Evolutionary conservation across 441 rosid genomes (phyloP).

Genomic region (Pelargonium citronellum): DNA sequence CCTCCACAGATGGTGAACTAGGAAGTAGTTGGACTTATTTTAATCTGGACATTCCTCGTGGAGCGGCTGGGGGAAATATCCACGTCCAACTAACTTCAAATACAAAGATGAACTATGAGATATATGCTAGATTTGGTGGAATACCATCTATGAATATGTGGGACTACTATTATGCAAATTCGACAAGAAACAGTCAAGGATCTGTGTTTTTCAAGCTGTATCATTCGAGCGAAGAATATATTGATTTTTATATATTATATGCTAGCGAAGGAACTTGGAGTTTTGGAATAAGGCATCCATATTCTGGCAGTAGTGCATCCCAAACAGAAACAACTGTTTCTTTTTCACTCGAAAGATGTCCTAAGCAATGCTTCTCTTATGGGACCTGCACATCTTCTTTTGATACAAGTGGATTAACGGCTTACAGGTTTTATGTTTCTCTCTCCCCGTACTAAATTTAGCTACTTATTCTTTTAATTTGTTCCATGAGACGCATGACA

Average conservation of each 20-base stretch:
- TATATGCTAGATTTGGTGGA: constrained; percentile 73
- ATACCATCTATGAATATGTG: constrained; percentile 57
- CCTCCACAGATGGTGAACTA: constrained; percentile 40
- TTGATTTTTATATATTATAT: constrained; percentile 72
- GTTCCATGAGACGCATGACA: constrained; percentile 14
- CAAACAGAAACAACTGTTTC: constrained; percentile 53
- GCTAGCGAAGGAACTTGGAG: constrained; percentile 83
- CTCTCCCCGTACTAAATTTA: background rate
- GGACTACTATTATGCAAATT: constrained; percentile 76
- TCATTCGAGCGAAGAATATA: constrained; percentile 56
- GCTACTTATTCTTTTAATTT: constrained; percentile 8
- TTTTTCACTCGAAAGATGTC: constrained; percentile 85
- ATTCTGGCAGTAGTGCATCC: constrained; percentile 26
- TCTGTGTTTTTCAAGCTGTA: constrained; percentile 51
- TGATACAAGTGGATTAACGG: constrained; percentile 87
- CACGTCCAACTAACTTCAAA: constrained; percentile 59
- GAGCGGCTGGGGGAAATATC: constrained; percentile 89
- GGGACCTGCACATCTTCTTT: constrained; percentile 70
- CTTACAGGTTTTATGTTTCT: constrained; percentile 57
- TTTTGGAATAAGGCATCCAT: constrained; percentile 59
- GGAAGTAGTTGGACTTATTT: constrained; percentile 71
- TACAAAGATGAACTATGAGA: constrained; percentile 48
- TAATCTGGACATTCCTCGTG: constrained; percentile 61
- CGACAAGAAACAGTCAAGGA: constrained; percentile 45
- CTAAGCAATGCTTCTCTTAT: constrained; percentile 69